Conservation (phyloP, 768 basidiomycete species). For the Zangia roseola region DNA sequence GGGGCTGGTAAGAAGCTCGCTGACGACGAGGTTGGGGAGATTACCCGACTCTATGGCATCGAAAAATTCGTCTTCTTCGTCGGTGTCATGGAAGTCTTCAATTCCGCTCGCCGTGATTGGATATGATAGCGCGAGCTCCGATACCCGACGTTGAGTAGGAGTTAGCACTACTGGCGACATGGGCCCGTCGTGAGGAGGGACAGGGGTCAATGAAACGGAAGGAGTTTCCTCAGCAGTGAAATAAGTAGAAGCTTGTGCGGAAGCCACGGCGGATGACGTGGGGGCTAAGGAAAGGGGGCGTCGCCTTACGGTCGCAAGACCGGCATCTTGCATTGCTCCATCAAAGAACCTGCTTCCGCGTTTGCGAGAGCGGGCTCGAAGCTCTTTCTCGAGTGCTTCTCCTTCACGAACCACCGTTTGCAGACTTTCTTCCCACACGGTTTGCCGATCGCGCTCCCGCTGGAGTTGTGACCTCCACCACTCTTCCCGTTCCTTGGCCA, state of each 20-base stretch:
- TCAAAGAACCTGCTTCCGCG: slow-evolving; percentile 60
- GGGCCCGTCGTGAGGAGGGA: slow-evolving; percentile 1
- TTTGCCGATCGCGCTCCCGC: slow-evolving; percentile 60
- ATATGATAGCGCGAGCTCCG: slow-evolving; percentile 14
- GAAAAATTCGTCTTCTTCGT: slow-evolving; percentile 95
- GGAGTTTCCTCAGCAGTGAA: slow-evolving; percentile 25
- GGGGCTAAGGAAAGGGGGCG: slow-evolving; percentile 18
- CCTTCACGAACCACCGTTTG: slow-evolving; percentile 84
- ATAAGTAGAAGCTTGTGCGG: slow-evolving; percentile 20
- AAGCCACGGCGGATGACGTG: slow-evolving; percentile 10
- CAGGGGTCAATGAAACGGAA: slow-evolving; percentile 7
- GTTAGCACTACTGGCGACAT: slow-evolving; percentile 15
- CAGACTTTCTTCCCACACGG: slow-evolving; percentile 89
- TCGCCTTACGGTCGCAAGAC: slow-evolving; percentile 19
- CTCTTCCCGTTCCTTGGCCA: slow-evolving; percentile 75
- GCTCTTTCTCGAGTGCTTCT: slow-evolving; percentile 76
- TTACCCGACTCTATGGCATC: slow-evolving; percentile 89
- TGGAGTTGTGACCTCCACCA: slow-evolving; percentile 71
- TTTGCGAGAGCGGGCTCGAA: slow-evolving; percentile 58
- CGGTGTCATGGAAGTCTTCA: slow-evolving; percentile 46
- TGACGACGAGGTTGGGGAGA: slow-evolving; percentile 73
- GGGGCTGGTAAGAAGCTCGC: slow-evolving; percentile 57
- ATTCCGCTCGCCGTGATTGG: slow-evolving; percentile 30
- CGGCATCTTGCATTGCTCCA: slow-evolving; percentile 22
- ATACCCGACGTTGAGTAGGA: slow-evolving; percentile 22